Evolutionary conservation across 2,329 filamentous ascomycete genomes (phyloP).

Genomic region (Laburnicola sp.): DNA sequence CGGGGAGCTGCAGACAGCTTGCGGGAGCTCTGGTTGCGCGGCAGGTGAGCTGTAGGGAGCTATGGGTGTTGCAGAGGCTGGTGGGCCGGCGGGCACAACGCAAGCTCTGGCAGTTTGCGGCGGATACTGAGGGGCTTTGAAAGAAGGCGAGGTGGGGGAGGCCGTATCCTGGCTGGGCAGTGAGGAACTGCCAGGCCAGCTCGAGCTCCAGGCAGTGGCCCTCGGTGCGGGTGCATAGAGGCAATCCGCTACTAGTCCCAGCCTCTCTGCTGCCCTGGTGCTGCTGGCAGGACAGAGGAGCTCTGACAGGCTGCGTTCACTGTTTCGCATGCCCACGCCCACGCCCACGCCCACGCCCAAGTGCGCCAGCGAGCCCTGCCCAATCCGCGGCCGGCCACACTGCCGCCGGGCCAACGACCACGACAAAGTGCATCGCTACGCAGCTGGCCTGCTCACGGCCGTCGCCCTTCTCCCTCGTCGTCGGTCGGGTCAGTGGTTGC

Average conservation of each 20-base stretch:
- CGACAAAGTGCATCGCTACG: background rate
- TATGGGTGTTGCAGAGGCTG: background rate
- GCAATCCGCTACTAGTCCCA: too few relatives aligned
- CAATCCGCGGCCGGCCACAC: conserved; percentile 17
- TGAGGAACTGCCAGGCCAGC: background rate
- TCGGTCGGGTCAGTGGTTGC: background rate
- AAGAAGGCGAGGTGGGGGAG: conserved; percentile 9
- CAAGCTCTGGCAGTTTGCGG: conserved; percentile 22
- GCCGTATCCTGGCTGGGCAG: background rate
- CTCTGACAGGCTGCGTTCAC: conserved; percentile 22
- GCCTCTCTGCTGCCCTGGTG: too few relatives aligned
- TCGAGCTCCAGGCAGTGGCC: background rate
- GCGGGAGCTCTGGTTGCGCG: too few relatives aligned
- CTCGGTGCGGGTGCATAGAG: background rate
- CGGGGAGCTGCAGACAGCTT: conserved; percentile 13
- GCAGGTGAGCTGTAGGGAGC: background rate
- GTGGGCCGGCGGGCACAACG: conserved; percentile 15
- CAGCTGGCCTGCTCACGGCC: background rate
- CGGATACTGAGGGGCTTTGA: conserved; percentile 12
- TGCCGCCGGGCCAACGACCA: conserved; percentile 6
- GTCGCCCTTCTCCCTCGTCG: background rate
- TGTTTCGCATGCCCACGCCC: conserved; percentile 11
- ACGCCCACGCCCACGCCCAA: background rate
- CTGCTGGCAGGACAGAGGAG: conserved; percentile 18
- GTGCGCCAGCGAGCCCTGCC: background rate